phyloP scores from a whole-genome alignment of 345 rosid species.

The Conringia planisiliqua region DNA sequence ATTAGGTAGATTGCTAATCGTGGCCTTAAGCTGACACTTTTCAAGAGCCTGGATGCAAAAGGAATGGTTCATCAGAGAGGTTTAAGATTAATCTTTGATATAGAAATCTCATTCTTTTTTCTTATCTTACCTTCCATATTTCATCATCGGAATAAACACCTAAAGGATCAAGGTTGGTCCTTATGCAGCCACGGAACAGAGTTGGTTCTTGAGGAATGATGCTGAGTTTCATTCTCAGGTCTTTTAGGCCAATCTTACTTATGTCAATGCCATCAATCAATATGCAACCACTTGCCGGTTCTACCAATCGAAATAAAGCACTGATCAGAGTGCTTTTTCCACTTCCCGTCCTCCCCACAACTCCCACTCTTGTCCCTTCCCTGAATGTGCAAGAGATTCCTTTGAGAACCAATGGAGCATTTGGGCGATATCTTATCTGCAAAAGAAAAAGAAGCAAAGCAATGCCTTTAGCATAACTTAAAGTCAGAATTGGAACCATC shows the following conservation, averaged over 20 bases:
- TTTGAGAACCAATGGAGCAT: slow-evolving; percentile 62
- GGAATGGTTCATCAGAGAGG: background rate
- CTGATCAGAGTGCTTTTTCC: slow-evolving; percentile 88
- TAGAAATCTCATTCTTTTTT: background rate
- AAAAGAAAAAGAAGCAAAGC: background rate
- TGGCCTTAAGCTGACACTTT: slow-evolving; percentile 73
- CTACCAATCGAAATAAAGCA: slow-evolving; percentile 83
- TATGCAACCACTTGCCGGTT: slow-evolving; percentile 69
- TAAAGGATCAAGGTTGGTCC: slow-evolving; percentile 84
- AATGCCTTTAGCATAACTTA: background rate
- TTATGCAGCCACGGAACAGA: slow-evolving; percentile 73
- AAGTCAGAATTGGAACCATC: background rate
- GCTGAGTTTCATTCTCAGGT: slow-evolving; percentile 84
- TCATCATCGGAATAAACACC: slow-evolving; percentile 67
- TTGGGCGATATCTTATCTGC: slow-evolving; percentile 68
- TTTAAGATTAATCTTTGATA: background rate
- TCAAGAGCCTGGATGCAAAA: slow-evolving; percentile 52
- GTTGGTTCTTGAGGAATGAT: slow-evolving; percentile 97
- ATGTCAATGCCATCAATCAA: slow-evolving; percentile 75
- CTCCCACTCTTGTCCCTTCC: slow-evolving; percentile 74
- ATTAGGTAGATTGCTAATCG: slow-evolving; percentile 52
- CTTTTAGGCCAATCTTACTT: slow-evolving; percentile 71
- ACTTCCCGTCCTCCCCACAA: slow-evolving; percentile 92
- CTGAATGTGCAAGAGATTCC: slow-evolving; percentile 73
- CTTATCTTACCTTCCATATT: slow-evolving; percentile 68